phyloP scores from a whole-genome alignment of 2,329 filamentous ascomycete species.

The Tolypocladium paradoxum region DNA sequence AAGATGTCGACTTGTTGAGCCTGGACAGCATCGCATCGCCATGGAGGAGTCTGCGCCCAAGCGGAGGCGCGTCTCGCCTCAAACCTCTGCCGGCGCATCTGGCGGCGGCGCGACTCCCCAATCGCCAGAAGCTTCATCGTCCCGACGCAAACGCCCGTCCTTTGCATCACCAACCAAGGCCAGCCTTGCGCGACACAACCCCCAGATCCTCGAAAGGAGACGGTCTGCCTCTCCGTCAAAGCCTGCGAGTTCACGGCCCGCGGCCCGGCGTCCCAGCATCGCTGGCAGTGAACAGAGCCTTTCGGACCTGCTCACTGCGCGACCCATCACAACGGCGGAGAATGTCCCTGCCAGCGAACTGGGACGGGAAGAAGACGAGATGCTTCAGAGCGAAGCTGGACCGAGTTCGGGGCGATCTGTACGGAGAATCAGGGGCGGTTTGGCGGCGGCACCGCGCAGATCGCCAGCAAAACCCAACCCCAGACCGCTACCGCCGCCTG shows the following conservation, averaged over 20 bases:
- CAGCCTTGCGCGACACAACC: conserved; percentile 50
- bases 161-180: conserved; percentile 58
- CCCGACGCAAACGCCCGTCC: conserved; percentile 34
- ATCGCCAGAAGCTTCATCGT: conserved; percentile 6
- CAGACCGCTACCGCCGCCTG: conserved; percentile 35
- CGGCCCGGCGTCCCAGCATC: background rate
- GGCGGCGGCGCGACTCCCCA: conserved; percentile 16
- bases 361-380: conserved; percentile 9
- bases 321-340: conserved; percentile 14
- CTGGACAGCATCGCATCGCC: background rate
- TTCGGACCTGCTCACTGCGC: conserved; percentile 18
- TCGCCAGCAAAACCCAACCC: conserved; percentile 32
- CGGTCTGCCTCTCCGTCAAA: conserved; percentile 26
- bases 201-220: conserved; percentile 41
- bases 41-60: conserved; percentile 51
- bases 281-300: conserved; percentile 12
- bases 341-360: conserved; percentile 13
- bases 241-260: conserved; percentile 1
- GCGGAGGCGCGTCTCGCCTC: conserved; percentile 51
- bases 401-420: conserved; percentile 8
- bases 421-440: conserved; percentile 13
- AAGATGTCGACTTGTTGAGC: background rate
- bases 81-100: conserved; percentile 23
- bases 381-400: conserved; percentile 5
- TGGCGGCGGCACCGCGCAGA: conserved; percentile 26